Conservation (phyloP, 2,329 filamentous ascomycete genomes). For the Aplosporella prunicola region DNA sequence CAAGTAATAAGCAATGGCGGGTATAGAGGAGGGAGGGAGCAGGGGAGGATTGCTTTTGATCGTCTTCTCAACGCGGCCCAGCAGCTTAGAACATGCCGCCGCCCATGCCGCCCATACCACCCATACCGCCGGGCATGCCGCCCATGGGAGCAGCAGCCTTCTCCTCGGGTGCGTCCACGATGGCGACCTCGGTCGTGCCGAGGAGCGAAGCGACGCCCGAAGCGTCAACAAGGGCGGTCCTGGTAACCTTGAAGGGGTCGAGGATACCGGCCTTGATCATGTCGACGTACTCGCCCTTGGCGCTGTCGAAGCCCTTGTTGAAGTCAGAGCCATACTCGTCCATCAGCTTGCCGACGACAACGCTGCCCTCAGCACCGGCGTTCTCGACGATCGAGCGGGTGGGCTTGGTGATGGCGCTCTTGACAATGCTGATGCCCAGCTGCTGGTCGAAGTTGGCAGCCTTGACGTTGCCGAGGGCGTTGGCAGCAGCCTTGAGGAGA, state of each 20-base stretch:
- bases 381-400: conserved; percentile 97
- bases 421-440: conserved; percentile 94
- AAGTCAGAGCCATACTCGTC: conserved; percentile 88
- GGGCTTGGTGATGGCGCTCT: conserved; percentile 93
- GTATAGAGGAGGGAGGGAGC: conserved; percentile 8
- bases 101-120: conserved; percentile 55
- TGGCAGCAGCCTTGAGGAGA: conserved; percentile 90
- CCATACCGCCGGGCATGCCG: conserved; percentile 43
- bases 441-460: conserved; percentile 96
- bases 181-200: conserved; percentile 95
- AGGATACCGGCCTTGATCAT: conserved; percentile 97
- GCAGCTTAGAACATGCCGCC: conserved; percentile 56
- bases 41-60: conserved; percentile 1
- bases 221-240: conserved; percentile 88
- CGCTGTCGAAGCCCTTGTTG: conserved; percentile 95
- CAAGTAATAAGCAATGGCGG: conserved; percentile 3
- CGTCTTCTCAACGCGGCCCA: conserved; percentile 2
- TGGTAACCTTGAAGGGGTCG: conserved; percentile 98
- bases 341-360: conserved; percentile 94
- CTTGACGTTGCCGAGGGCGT: conserved; percentile 77
- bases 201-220: conserved; percentile 94
- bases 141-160: conserved; percentile 54
- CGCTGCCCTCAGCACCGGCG: conserved; percentile 87
- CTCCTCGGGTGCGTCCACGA: conserved; percentile 91
- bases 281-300: conserved; percentile 96